Percentiles rank a stretch among this genome's conserved stretches.
phyloP scores from a whole-genome alignment of 345 rosid genomes.

The Citrus hindsii region DNA sequence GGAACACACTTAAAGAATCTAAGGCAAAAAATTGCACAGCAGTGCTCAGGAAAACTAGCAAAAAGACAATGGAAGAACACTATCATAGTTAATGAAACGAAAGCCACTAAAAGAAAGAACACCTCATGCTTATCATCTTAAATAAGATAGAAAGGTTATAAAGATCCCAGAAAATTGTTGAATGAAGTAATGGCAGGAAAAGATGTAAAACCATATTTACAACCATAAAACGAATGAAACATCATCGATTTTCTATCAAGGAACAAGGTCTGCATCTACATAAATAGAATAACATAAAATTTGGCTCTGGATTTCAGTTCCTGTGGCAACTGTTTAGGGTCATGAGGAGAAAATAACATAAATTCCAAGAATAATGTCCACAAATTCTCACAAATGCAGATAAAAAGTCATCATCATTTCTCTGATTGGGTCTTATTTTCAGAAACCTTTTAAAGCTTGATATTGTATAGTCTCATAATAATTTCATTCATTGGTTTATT shows the following conservation, averaged over 20 bases:
- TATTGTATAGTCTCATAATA: background rate
- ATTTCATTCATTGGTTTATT: background rate
- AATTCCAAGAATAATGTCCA: background rate
- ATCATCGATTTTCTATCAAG: background rate
- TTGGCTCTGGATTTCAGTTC: background rate
- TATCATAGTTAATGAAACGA: background rate
- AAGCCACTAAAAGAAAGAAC: background rate
- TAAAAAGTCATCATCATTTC: background rate
- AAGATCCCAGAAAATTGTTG: background rate
- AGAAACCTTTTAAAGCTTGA: background rate
- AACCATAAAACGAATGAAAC: background rate
- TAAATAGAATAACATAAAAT: too few species aligned
- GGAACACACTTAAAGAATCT: constrained; percentile 77
- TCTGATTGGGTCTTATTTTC: background rate
- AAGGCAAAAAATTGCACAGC: constrained; percentile 19
- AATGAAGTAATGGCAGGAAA: background rate
- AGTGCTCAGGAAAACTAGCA: background rate
- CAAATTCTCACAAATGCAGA: background rate
- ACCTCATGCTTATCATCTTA: background rate
- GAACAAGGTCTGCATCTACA: background rate
- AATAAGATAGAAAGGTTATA: background rate
- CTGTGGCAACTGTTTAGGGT: background rate
- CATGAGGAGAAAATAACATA: background rate
- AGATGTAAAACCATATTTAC: background rate
- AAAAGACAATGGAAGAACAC: background rate